Evolutionary conservation across 352 stramenopile species (phyloP).

Genomic region (Pythium aristosporum): DNA sequence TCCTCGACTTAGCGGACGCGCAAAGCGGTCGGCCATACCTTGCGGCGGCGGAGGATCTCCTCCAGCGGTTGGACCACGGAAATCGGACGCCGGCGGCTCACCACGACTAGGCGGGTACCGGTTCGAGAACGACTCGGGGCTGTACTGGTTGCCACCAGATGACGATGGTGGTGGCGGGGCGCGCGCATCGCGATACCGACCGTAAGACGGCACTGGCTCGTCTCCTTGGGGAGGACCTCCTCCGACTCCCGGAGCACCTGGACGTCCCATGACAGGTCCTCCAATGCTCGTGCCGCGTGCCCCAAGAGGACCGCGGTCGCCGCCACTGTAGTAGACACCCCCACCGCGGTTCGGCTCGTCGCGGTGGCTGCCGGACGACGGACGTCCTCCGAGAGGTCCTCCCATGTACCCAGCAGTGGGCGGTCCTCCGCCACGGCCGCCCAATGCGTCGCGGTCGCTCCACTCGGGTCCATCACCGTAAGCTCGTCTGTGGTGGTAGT

Average conservation of each 20-base stretch:
- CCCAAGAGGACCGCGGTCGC: constrained; percentile 13
- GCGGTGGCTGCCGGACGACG: constrained; percentile 13
- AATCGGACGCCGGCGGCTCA: constrained; percentile 5
- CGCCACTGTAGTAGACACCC: constrained; percentile 19
- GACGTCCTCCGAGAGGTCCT: neutral
- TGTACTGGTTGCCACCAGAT: constrained; percentile 20
- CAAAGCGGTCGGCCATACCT: constrained; percentile 19
- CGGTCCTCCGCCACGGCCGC: constrained; percentile 12
- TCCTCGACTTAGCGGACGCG: constrained; percentile 19
- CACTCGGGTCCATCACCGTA: constrained; percentile 24
- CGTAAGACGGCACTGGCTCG: constrained; percentile 12
- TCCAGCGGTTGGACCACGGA: constrained; percentile 6
- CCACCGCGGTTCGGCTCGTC: constrained; percentile 17
- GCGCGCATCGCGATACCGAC: constrained; percentile 23
- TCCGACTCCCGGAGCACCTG: constrained; percentile 1
- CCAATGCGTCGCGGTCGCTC: constrained; percentile 23
- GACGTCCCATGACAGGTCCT: constrained; percentile 8
- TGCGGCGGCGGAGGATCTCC: constrained; percentile 5
- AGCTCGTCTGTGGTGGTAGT: constrained; percentile 19
- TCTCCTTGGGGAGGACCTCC: neutral
- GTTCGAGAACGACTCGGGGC: constrained; percentile 24
- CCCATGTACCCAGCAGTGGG: constrained; percentile 18
- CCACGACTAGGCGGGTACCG: constrained; percentile 21
- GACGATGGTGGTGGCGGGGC: constrained; percentile 3
- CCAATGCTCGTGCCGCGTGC: constrained; percentile 1